Conservation (phyloP, 495 filamentous ascomycete species). For the Zalerion maritima region DNA sequence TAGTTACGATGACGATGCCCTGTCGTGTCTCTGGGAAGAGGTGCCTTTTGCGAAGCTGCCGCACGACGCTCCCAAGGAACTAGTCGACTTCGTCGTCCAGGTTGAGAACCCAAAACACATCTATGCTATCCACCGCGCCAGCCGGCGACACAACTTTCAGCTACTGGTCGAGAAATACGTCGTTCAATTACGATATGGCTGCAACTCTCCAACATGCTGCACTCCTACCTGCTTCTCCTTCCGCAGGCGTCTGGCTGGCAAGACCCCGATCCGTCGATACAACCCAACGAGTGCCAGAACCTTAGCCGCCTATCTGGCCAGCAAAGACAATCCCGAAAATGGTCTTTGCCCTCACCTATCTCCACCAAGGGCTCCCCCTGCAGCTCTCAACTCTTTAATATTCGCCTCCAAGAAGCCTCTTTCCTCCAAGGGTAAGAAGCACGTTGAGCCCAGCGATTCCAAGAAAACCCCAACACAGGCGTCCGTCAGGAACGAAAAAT, state of each 20-base stretch:
- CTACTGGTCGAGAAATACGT: slow-evolving; percentile 50
- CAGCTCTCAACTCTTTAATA: slow-evolving; percentile 21
- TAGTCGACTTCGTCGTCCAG: slow-evolving; percentile 32
- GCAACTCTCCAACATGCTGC: slow-evolving; percentile 50
- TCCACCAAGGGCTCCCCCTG: slow-evolving; percentile 21
- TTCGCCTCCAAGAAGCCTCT: slow-evolving; percentile 18
- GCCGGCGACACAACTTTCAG: slow-evolving; percentile 37
- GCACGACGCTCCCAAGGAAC: slow-evolving; percentile 33
- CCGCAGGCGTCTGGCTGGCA: slow-evolving; percentile 46
- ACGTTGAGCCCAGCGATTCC: too few species aligned
- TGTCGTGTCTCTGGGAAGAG: slow-evolving; percentile 36
- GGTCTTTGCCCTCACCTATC: slow-evolving; percentile 50
- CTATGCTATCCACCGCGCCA: slow-evolving; percentile 36
- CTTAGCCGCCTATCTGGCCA: slow-evolving; percentile 64
- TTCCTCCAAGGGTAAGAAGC: slow-evolving; percentile 15
- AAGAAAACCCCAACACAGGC: too few species aligned
- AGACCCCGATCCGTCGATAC: slow-evolving; percentile 58
- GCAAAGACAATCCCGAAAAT: slow-evolving; percentile 58
- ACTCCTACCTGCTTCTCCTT: slow-evolving; percentile 72
- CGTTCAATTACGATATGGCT: slow-evolving; percentile 71
- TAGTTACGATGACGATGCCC: slow-evolving; percentile 14
- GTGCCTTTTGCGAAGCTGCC: slow-evolving; percentile 36
- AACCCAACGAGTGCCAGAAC: slow-evolving; percentile 57
- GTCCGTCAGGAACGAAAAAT: too few species aligned
- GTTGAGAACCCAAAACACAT: slow-evolving; percentile 38